Percentiles rank a stretch among this genome's conserved stretches.
These are phyloP conservation scores for Amaranthus cruentus DNA, from an alignment of 148 eudicot species.

Conservation along the genomic window DNA sequence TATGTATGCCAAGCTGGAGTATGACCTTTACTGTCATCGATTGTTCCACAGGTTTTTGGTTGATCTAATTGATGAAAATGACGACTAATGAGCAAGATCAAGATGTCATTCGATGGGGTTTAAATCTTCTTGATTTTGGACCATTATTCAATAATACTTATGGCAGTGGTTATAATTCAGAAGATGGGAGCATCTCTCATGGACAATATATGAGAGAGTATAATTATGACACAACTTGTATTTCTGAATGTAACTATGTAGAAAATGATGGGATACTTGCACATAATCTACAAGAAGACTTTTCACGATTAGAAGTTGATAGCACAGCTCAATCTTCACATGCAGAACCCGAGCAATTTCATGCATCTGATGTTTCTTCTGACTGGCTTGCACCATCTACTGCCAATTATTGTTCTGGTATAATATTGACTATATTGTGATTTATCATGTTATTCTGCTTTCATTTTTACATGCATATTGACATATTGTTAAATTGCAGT, in stretches of 20 bases:
- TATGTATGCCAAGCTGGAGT: background rate
- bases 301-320: constrained; percentile 46
- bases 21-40: constrained; percentile 7
- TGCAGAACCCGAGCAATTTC: constrained; percentile 39
- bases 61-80: constrained; percentile 22
- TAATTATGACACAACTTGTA: constrained; percentile 32
- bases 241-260: constrained; percentile 31
- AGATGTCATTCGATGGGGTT: constrained; percentile 65
- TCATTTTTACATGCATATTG: constrained; percentile 17
- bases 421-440: constrained; percentile 5
- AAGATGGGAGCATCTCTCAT: constrained; percentile 47
- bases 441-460: constrained; percentile 6
- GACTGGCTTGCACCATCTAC: constrained; percentile 48
- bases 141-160: constrained; percentile 48
- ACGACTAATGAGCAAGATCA: constrained; percentile 58
- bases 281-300: constrained; percentile 63
- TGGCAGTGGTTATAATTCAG: constrained; percentile 47
- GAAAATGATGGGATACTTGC: constrained; percentile 53
- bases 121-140: constrained; percentile 55
- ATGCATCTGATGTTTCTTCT: constrained; percentile 34
- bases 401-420: constrained; percentile 50
- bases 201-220: constrained; percentile 43
- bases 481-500: constrained; percentile 34
- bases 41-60: constrained; percentile 14
- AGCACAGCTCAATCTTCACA: constrained; percentile 50